These are phyloP conservation scores for Viola odorata DNA, from an alignment of 345 rosid genomes.

Conservation along the genomic window DNA sequence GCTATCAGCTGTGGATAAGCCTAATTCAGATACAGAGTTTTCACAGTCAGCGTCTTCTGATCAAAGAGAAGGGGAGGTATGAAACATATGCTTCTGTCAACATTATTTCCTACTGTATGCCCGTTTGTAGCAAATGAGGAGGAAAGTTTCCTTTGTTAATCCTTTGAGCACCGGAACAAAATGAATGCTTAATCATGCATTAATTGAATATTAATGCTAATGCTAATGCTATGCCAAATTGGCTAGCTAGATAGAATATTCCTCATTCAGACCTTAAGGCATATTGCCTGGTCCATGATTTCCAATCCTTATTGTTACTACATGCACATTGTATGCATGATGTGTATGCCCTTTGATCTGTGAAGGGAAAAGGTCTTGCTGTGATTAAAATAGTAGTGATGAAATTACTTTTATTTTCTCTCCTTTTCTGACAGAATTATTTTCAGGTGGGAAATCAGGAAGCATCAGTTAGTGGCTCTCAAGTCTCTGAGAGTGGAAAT, in stretches of 20 bases:
- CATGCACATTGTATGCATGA: too few relatives aligned
- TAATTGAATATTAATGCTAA: too few relatives aligned
- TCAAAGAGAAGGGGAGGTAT: slow-evolving; percentile 65
- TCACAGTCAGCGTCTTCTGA: slow-evolving; percentile 38
- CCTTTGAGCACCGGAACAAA: background rate
- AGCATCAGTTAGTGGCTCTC: slow-evolving; percentile 48
- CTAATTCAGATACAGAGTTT: slow-evolving; percentile 32
- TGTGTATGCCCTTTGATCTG: background rate
- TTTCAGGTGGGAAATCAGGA: slow-evolving; percentile 53
- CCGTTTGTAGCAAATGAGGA: background rate
- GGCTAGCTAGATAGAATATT: background rate
- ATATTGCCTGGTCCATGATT: too few relatives aligned
- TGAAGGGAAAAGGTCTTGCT: background rate
- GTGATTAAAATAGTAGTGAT: background rate
- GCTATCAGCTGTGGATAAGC: slow-evolving; percentile 55
- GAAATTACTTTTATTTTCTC: too few relatives aligned
- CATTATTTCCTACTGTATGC: background rate
- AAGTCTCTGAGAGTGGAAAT: slow-evolving; percentile 39
- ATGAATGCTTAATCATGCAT: too few relatives aligned
- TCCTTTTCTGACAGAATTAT: slow-evolving; percentile 18
- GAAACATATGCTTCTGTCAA: background rate
- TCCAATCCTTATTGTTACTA: too few relatives aligned
- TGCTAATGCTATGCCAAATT: too few relatives aligned
- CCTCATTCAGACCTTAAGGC: background rate
- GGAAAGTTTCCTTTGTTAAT: background rate